phyloP scores from a whole-genome alignment of 495 filamentous ascomycete species.

The Parathielavia appendiculata region DNA sequence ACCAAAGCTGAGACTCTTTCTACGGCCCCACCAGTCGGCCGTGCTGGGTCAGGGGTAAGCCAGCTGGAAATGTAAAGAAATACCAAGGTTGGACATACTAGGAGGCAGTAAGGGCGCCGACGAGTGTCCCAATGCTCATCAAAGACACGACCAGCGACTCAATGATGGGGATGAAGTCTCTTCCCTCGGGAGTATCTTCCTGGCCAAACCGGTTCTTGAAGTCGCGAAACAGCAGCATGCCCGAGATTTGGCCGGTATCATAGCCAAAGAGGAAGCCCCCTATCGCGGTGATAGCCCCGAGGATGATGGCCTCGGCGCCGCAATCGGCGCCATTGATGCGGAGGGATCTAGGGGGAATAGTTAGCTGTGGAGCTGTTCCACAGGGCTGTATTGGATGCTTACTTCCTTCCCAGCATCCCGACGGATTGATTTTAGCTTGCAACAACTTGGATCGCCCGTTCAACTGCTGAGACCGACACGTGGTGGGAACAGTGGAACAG shows the following conservation, averaged over 20 bases:
- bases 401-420: constrained; percentile 20
- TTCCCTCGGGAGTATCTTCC: constrained; percentile 18
- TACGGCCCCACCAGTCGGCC: constrained; percentile 38
- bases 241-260: constrained; percentile 58
- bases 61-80: neutral
- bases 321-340: constrained; percentile 35
- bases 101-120: constrained; percentile 36
- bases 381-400: neutral
- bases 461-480: constrained; percentile 1
- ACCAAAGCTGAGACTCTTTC: constrained; percentile 36
- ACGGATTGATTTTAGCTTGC: neutral
- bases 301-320: constrained; percentile 32
- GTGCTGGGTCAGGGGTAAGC: constrained; percentile 18
- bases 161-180: constrained; percentile 33
- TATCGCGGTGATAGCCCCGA: constrained; percentile 49
- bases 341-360: constrained; percentile 23
- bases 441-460: neutral
- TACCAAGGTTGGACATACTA: constrained; percentile 19
- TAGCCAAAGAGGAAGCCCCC: constrained; percentile 75
- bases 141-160: constrained; percentile 41
- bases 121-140: constrained; percentile 43
- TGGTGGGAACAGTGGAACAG: too few relatives aligned
- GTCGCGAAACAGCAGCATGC: constrained; percentile 57
- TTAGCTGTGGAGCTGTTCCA: too few relatives aligned
- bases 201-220: constrained; percentile 45